A percentile compares a stretch with the other conserved stretches of the same genome.
Conservation (phyloP, 129 eudicot genomes). For the Chrysanthemum makinoi region DNA sequence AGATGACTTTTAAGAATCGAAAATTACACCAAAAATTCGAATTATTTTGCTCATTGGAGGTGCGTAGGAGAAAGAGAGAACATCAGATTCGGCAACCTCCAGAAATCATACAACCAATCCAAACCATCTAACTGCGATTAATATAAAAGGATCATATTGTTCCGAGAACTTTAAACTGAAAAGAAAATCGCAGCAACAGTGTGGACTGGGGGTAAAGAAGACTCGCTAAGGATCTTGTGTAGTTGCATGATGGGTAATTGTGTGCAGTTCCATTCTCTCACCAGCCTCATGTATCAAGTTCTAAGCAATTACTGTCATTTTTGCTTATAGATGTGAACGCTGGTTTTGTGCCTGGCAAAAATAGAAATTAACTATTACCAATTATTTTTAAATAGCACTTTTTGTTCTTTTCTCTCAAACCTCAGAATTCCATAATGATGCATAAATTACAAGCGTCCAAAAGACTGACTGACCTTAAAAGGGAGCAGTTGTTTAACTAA, state of each 20-base stretch:
- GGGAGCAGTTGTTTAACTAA: conserved; percentile 2
- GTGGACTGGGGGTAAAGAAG: neutral
- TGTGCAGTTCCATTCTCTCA: neutral
- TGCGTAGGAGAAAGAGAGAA: neutral
- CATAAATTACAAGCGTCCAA: neutral
- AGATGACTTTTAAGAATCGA: neutral
- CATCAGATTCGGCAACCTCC: neutral
- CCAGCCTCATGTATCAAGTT: conserved; percentile 12
- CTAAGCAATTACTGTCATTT: conserved; percentile 3
- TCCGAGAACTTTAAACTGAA: conserved; percentile 1
- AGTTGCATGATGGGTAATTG: conserved; percentile 24
- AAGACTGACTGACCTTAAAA: conserved; percentile 30
- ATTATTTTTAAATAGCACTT: neutral
- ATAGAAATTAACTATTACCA: neutral
- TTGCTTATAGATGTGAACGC: neutral
- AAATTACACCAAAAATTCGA: conserved; percentile 9
- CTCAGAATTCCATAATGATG: neutral
- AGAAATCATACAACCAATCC: conserved; percentile 4
- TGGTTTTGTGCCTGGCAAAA: conserved; percentile 17
- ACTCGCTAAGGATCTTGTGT: conserved; percentile 1
- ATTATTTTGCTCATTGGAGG: neutral
- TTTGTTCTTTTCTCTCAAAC: too few relatives aligned
- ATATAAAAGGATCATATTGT: conserved; percentile 11
- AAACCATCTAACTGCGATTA: neutral
- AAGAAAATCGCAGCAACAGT: neutral